Conservation (phyloP, 176 grass and related monocot genomes). For the Tuctoria greenei region DNA sequence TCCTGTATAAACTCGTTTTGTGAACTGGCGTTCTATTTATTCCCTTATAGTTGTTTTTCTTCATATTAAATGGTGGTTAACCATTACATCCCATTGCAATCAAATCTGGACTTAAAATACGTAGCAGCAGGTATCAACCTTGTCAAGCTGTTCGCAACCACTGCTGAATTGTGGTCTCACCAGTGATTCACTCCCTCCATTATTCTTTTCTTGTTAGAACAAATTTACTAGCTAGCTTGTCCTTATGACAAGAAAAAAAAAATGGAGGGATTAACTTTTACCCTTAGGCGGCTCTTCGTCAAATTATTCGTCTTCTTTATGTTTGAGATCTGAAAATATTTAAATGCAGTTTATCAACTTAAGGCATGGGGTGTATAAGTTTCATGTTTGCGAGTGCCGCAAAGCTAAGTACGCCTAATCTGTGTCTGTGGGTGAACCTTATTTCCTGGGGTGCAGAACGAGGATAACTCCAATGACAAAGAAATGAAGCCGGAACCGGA, state of each 20-base stretch:
- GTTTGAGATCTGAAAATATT: neutral
- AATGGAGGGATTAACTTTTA: neutral
- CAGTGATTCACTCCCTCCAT: neutral
- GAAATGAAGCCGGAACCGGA: slow-evolving; percentile 45
- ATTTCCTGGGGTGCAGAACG: slow-evolving; percentile 46
- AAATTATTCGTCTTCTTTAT: neutral
- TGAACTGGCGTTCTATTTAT: neutral
- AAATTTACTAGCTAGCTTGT: too few relatives aligned
- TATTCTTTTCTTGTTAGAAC: too few relatives aligned
- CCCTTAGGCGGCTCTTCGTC: neutral
- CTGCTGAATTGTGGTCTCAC: neutral
- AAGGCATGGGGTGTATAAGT: neutral
- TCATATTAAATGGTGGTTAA: slow-evolving; percentile 4
- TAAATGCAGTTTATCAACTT: slow-evolving; percentile 1
- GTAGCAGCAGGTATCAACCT: neutral
- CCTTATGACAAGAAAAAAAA: too few relatives aligned
- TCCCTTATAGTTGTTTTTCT: neutral
- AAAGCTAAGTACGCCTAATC: slow-evolving; percentile 33
- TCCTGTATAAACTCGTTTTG: neutral
- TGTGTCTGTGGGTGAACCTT: neutral
- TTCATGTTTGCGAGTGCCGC: neutral
- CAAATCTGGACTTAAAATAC: neutral
- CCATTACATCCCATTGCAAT: neutral
- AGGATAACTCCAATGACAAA: slow-evolving; percentile 31
- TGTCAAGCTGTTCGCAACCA: neutral